These are phyloP conservation scores for Trichophyton simii DNA, from an alignment of 2,329 filamentous ascomycete genomes.

Conservation along the genomic window DNA sequence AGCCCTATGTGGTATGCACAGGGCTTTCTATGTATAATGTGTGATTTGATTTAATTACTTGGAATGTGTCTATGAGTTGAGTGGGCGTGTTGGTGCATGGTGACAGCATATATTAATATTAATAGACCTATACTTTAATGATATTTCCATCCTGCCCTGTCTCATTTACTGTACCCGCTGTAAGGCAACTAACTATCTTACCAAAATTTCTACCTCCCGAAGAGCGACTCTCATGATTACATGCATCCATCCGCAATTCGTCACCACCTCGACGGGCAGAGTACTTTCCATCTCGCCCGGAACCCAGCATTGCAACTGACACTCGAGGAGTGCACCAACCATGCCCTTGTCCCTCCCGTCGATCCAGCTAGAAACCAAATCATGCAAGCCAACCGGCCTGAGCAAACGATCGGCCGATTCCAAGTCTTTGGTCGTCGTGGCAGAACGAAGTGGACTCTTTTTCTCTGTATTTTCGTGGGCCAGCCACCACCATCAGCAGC, in stretches of 20 bases:
- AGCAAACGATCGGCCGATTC: not conserved
- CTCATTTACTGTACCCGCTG: not conserved
- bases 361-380: not conserved
- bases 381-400: not conserved
- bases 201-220: not conserved
- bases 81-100: slow-evolving; percentile 3
- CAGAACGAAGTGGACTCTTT: not conserved
- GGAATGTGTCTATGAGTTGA: slow-evolving; percentile 3
- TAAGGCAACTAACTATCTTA: not conserved
- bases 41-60: not conserved
- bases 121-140: slow-evolving; percentile 2
- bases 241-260: not conserved
- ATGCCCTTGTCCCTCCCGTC: not conserved
- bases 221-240: not conserved
- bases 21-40: not conserved
- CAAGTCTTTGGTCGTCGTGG: not conserved
- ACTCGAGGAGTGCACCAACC: not conserved
- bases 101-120: not conserved
- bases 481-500: not conserved
- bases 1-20: not conserved
- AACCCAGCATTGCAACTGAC: not conserved
- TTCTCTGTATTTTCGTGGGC: not conserved
- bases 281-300: not conserved
- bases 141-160: not conserved
- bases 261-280: not conserved